These are phyloP conservation scores for Kalmanozyma brasiliensis DNA, from an alignment of 1,284 basidiomycete genomes.

Conservation along the genomic window DNA sequence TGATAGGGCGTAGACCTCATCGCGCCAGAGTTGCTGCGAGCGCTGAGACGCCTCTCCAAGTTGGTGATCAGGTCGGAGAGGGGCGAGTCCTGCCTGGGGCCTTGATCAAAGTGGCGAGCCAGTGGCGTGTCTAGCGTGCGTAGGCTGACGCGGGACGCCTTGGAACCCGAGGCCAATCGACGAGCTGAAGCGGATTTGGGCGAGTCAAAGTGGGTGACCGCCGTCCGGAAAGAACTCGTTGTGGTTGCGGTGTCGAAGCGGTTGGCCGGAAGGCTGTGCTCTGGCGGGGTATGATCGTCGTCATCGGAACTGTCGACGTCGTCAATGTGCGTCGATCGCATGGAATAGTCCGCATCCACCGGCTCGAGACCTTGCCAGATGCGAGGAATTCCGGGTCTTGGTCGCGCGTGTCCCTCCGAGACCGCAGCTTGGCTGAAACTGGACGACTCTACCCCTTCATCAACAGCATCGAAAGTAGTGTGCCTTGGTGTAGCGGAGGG, in stretches of 20 bases:
- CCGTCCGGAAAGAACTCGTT: slow-evolving; percentile 38
- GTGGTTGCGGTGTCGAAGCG: slow-evolving; percentile 43
- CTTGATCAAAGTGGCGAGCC: slow-evolving; percentile 43
- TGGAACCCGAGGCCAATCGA: slow-evolving; percentile 14
- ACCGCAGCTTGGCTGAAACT: neutral
- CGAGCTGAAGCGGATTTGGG: slow-evolving; percentile 20
- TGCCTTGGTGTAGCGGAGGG: slow-evolving; percentile 16
- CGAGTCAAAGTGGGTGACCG: slow-evolving; percentile 33
- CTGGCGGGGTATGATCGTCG: slow-evolving; percentile 30
- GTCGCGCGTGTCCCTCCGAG: slow-evolving; percentile 21
- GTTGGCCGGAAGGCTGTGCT: slow-evolving; percentile 25
- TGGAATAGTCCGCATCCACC: slow-evolving; percentile 17
- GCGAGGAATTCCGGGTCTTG: slow-evolving; percentile 39
- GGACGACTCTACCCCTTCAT: slow-evolving; percentile 1
- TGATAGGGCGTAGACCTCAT: slow-evolving; percentile 25
- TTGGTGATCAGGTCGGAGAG: slow-evolving; percentile 48
- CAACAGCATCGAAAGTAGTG: slow-evolving; percentile 4
- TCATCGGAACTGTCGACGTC: slow-evolving; percentile 34
- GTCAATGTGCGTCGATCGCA: slow-evolving; percentile 32
- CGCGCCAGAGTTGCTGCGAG: slow-evolving; percentile 25
- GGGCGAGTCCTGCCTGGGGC: slow-evolving; percentile 31
- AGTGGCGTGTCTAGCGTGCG: slow-evolving; percentile 37
- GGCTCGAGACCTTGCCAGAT: slow-evolving; percentile 51
- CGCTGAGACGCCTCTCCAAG: slow-evolving; percentile 35
- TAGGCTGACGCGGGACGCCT: slow-evolving; percentile 33